phyloP scores from a whole-genome alignment of 1,139 yeast species.

The Pichia sp. region DNA sequence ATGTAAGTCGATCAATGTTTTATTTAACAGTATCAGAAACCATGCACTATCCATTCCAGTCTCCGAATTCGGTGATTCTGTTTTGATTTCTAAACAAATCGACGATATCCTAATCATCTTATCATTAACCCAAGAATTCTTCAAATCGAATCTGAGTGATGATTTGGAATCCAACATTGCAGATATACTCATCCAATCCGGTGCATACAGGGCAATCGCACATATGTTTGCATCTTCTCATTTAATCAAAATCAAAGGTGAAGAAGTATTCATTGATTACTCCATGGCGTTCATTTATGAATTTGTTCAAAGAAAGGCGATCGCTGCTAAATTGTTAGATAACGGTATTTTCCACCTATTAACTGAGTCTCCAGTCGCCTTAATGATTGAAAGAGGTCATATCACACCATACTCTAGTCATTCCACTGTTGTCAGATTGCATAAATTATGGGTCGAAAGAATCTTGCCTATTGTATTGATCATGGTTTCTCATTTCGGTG shows the following conservation, averaged over 20 bases:
- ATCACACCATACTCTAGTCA: slow-evolving; percentile 44
- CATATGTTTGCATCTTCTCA: slow-evolving; percentile 71
- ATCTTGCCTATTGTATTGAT: slow-evolving; percentile 66
- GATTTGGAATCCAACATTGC: slow-evolving; percentile 53
- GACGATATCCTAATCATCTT: slow-evolving; percentile 68
- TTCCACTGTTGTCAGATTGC: slow-evolving; percentile 38
- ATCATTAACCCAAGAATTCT: slow-evolving; percentile 59
- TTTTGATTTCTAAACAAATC: slow-evolving; percentile 33
- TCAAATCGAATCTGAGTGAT: slow-evolving; percentile 48
- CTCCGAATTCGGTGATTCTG: slow-evolving; percentile 32
- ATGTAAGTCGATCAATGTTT: slow-evolving; percentile 54
- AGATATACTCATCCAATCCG: slow-evolving; percentile 52
- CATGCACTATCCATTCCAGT: slow-evolving; percentile 44
- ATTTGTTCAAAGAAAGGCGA: slow-evolving; percentile 55
- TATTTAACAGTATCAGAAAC: slow-evolving; percentile 57
- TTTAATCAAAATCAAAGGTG: slow-evolving; percentile 56
- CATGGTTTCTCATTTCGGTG: slow-evolving; percentile 62
- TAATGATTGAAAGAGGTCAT: slow-evolving; percentile 63
- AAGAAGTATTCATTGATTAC: slow-evolving; percentile 66
- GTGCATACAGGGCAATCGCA: slow-evolving; percentile 61
- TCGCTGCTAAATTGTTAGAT: slow-evolving; percentile 66
- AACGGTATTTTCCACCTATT: slow-evolving; percentile 69
- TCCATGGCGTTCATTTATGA: slow-evolving; percentile 70
- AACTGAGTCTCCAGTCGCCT: slow-evolving; percentile 73
- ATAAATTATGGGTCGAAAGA: slow-evolving; percentile 81